phyloP scores from a whole-genome alignment of 306 rosid genomes.

The Citrullus mucosospermus region DNA sequence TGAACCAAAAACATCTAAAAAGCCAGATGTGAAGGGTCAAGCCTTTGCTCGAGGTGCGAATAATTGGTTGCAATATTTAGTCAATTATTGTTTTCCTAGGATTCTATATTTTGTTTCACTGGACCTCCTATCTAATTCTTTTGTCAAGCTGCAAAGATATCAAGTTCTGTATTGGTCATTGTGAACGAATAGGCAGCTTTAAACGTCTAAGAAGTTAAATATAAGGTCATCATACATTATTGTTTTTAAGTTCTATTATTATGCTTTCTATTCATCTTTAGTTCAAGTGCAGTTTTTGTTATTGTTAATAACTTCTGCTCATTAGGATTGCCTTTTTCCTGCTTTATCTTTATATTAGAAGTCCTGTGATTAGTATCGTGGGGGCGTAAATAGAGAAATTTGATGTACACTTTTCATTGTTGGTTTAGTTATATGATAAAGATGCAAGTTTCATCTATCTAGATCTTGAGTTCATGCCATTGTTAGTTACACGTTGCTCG shows the following conservation, averaged over 20 bases:
- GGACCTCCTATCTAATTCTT: background rate
- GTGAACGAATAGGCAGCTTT: background rate
- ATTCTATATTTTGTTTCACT: background rate
- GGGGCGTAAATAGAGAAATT: background rate
- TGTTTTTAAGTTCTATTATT: background rate
- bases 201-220: background rate
- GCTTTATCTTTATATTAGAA: background rate
- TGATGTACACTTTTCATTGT: background rate
- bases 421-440: background rate
- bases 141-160: background rate
- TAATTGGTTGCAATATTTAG: background rate
- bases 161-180: background rate
- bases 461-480: background rate
- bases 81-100: background rate
- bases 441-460: background rate
- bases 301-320: background rate
- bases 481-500: background rate
- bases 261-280: background rate
- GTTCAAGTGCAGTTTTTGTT: background rate
- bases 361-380: background rate
- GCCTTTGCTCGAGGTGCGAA: slow-evolving; percentile 77
- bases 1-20: slow-evolving; percentile 46
- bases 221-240: background rate
- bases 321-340: background rate
- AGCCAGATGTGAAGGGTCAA: slow-evolving; percentile 51